Conservation (phyloP, 495 filamentous ascomycete genomes). For the Penicillium mononematosum region DNA sequence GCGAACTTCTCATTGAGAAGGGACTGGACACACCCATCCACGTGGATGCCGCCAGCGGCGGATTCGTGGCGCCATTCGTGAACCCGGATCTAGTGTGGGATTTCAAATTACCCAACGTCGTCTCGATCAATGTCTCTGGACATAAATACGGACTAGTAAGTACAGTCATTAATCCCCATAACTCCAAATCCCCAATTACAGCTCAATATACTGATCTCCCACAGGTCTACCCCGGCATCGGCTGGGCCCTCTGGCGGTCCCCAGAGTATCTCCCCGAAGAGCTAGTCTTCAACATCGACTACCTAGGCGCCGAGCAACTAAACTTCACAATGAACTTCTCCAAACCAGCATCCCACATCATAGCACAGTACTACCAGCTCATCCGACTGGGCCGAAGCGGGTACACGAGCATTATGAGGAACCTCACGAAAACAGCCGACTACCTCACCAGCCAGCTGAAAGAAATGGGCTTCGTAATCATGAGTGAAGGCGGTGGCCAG, state of each 20-base stretch:
- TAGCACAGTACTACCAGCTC: constrained; percentile 92
- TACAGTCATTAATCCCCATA: no score
- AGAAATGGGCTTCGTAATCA: constrained; percentile 73
- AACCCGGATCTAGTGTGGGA: constrained; percentile 78
- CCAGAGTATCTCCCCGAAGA: constrained; percentile 79
- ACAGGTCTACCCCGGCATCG: constrained; percentile 76
- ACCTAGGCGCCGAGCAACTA: constrained; percentile 84
- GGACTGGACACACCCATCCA: constrained; percentile 77
- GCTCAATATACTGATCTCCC: neutral
- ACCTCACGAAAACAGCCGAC: constrained; percentile 76
- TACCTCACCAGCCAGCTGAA: constrained; percentile 68
- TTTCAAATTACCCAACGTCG: constrained; percentile 78
- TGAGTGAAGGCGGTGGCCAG: constrained; percentile 68
- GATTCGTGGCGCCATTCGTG: constrained; percentile 88
- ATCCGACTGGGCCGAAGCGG: constrained; percentile 85
- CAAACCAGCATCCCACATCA: constrained; percentile 84
- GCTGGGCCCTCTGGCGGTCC: constrained; percentile 84
- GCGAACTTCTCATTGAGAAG: constrained; percentile 68
- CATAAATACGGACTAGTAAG: constrained; percentile 71
- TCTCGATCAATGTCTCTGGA: constrained; percentile 87
- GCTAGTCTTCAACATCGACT: constrained; percentile 95
- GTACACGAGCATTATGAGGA: constrained; percentile 81
- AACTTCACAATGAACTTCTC: constrained; percentile 94
- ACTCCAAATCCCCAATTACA: neutral
- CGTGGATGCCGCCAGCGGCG: constrained; percentile 84